phyloP scores from a whole-genome alignment of 2,329 filamentous ascomycete species.

The Neurospora crassa region DNA sequence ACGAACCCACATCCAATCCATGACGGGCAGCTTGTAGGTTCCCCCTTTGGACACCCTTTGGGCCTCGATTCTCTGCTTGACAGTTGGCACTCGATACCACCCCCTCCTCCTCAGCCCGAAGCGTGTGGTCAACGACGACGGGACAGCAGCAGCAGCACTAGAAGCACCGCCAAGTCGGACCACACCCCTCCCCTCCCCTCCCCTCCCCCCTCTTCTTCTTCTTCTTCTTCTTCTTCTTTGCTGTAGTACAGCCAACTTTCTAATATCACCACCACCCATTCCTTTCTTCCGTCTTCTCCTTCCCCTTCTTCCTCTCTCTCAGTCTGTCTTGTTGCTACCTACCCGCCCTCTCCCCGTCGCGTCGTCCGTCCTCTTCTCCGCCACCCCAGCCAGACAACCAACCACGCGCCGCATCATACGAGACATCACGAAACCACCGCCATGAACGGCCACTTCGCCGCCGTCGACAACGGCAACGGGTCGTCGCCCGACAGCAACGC shows the following conservation, averaged over 20 bases:
- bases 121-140: neutral
- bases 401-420: neutral
- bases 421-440: conserved; percentile 2
- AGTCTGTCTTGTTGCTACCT: neutral
- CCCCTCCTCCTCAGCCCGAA: neutral
- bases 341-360: neutral
- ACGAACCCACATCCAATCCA: neutral
- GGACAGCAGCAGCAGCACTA: neutral
- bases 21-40: neutral
- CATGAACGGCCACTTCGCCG: conserved; percentile 77
- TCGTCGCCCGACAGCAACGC: conserved; percentile 32
- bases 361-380: neutral
- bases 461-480: conserved; percentile 49
- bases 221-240: neutral
- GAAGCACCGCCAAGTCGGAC: neutral
- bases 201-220: neutral
- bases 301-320: neutral
- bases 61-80: conserved; percentile 1
- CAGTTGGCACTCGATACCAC: neutral
- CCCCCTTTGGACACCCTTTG: conserved; percentile 1
- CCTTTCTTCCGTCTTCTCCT: neutral
- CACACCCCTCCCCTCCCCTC: neutral
- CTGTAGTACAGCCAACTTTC: neutral
- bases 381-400: neutral
- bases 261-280: neutral